Evolutionary conservation across 306 rosid species (phyloP).

Genomic region (Cicer pinnatifidum): DNA sequence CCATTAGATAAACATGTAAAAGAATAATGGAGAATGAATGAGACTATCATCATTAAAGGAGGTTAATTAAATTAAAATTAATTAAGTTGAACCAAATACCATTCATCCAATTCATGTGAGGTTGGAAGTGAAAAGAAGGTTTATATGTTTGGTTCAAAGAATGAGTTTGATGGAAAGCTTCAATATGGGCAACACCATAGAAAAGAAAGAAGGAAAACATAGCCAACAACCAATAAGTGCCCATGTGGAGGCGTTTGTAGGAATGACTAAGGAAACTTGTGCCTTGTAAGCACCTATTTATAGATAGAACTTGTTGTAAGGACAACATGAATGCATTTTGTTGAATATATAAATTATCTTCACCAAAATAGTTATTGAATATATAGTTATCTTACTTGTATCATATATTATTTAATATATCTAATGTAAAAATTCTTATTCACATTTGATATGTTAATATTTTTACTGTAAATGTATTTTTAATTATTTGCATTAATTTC

Average conservation of each 20-base stretch:
- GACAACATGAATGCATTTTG: not conserved
- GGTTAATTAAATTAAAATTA: not conserved
- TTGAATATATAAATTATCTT: too few species aligned
- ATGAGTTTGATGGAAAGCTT: constrained; percentile 40
- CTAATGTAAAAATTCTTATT: too few species aligned
- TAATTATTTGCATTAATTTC: too few species aligned
- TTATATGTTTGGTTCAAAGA: constrained; percentile 48
- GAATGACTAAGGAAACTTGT: constrained; percentile 4
- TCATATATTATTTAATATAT: too few species aligned
- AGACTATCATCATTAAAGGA: not conserved
- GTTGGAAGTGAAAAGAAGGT: constrained; percentile 64
- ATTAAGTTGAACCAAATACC: constrained; percentile 43
- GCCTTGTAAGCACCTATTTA: constrained; percentile 20
- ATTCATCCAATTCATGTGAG: constrained; percentile 61
- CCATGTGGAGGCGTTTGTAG: constrained; percentile 30
- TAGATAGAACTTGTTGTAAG: not conserved
- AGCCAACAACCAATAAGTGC: constrained; percentile 28
- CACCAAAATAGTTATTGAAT: too few species aligned
- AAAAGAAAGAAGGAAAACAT: constrained; percentile 7
- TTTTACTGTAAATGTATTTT: too few species aligned
- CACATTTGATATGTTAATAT: too few species aligned
- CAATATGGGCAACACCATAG: constrained; percentile 34
- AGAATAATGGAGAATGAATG: not conserved
- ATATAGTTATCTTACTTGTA: too few species aligned
- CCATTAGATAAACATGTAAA: not conserved